These are phyloP conservation scores for Clonostachys solani DNA, from an alignment of 2,329 filamentous ascomycete species.

Conservation along the genomic window DNA sequence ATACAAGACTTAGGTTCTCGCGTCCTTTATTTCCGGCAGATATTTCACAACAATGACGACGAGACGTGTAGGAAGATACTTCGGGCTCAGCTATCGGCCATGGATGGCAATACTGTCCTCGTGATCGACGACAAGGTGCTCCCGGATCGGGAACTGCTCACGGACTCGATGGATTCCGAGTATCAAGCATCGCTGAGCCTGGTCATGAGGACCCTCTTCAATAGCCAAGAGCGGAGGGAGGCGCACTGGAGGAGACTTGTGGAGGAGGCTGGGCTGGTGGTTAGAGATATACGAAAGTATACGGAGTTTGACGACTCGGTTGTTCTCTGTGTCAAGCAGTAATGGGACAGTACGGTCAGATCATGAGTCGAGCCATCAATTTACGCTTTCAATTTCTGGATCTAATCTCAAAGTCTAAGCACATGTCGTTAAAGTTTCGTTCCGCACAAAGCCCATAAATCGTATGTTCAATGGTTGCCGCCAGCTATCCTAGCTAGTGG, in stretches of 20 bases:
- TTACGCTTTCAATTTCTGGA: no score
- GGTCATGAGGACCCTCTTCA: constrained; percentile 15
- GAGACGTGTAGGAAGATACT: constrained; percentile 14
- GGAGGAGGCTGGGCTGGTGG: constrained; percentile 8
- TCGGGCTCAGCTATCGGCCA: constrained; percentile 7
- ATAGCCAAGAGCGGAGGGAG: constrained; percentile 13
- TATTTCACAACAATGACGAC: constrained; percentile 17
- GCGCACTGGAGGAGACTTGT: constrained; percentile 13
- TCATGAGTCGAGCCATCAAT: no score
- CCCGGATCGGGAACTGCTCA: constrained; percentile 8
- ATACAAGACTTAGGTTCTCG: constrained; percentile 7
- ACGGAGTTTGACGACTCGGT: constrained; percentile 12
- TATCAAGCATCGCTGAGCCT: constrained; percentile 13
- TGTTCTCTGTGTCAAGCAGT: constrained; percentile 6
- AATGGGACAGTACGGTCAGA: no score
- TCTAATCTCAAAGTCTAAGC: no score
- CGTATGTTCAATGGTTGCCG: no score
- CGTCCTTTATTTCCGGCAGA: constrained; percentile 19
- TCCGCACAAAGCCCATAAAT: no score
- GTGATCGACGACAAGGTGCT: constrained; percentile 15
- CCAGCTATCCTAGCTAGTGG: no score
- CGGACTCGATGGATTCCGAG: constrained; percentile 7
- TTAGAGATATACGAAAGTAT: constrained; percentile 12
- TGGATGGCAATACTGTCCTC: constrained; percentile 10
- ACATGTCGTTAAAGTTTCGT: no score